Conservation (phyloP, 768 basidiomycete genomes). For the Pulveroboletus sp. region DNA sequence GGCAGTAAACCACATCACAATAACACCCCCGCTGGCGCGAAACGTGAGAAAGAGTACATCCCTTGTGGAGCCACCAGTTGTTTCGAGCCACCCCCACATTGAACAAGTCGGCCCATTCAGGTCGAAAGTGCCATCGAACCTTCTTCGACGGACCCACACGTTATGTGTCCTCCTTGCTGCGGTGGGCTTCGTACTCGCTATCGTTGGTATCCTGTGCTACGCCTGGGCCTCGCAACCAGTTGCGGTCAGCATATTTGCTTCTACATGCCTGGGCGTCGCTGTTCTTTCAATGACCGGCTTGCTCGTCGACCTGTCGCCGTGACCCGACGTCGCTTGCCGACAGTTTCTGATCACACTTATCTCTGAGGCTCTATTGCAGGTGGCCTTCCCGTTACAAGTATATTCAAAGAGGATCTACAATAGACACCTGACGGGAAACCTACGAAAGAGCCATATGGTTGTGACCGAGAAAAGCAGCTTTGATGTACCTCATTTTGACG, state of each 20-base stretch:
- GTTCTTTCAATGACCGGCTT: constrained; percentile 21
- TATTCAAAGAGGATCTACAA: too few relatives aligned
- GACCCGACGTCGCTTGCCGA: too few relatives aligned
- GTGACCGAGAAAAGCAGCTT: too few relatives aligned
- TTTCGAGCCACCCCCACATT: constrained; percentile 46
- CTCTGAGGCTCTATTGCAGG: too few relatives aligned
- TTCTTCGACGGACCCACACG: constrained; percentile 47
- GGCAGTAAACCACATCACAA: not conserved
- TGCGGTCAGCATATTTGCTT: constrained; percentile 45
- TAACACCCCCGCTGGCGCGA: not conserved
- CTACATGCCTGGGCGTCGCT: constrained; percentile 36
- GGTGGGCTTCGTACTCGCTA: constrained; percentile 48
- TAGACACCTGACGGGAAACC: too few relatives aligned
- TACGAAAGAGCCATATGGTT: too few relatives aligned
- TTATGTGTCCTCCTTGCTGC: constrained; percentile 46
- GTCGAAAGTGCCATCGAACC: constrained; percentile 35
- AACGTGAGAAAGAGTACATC: not conserved
- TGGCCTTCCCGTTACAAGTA: too few relatives aligned
- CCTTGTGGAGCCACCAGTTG: constrained; percentile 30
- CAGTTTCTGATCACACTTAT: too few relatives aligned
- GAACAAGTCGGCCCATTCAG: constrained; percentile 49
- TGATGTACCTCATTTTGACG: too few relatives aligned
- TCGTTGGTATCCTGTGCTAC: constrained; percentile 48
- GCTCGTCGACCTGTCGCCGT: too few relatives aligned
- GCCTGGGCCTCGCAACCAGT: constrained; percentile 47